A percentile compares a stretch with the other conserved stretches of the same genome.
Evolutionary conservation across 2,329 filamentous ascomycete species (phyloP).

Genomic region (Biscogniauxia mediterranea): DNA sequence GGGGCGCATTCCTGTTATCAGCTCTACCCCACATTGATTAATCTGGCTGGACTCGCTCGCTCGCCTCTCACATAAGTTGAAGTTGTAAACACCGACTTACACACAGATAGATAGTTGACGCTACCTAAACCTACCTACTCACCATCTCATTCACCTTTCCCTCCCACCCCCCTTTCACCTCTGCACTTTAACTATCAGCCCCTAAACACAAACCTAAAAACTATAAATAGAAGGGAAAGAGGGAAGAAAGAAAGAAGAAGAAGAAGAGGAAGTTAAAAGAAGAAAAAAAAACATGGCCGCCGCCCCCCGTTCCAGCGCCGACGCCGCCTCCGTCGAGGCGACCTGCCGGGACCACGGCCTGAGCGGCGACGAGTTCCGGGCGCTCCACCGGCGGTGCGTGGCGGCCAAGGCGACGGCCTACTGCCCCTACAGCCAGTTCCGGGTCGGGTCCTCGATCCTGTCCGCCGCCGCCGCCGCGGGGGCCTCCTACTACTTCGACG

Average conservation of each 20-base stretch:
- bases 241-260: background rate
- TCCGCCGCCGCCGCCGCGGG: slow-evolving; percentile 46
- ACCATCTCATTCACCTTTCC: too few relatives aligned
- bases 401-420: slow-evolving; percentile 78
- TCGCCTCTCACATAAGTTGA: background rate
- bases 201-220: too few relatives aligned
- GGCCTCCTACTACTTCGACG: slow-evolving; percentile 56
- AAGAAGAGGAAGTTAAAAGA: too few relatives aligned
- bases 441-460: slow-evolving; percentile 81
- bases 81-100: background rate
- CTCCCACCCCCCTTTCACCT: too few relatives aligned
- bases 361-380: slow-evolving; percentile 60
- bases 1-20: slow-evolving; percentile 14
- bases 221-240: background rate
- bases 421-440: slow-evolving; percentile 91
- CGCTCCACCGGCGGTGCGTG: slow-evolving; percentile 60
- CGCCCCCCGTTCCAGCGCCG: slow-evolving; percentile 26
- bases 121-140: too few relatives aligned
- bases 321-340: slow-evolving; percentile 26
- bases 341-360: slow-evolving; percentile 48
- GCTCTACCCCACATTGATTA: background rate
- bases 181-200: too few relatives aligned
- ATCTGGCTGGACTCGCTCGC: background rate
- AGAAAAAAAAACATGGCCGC: slow-evolving; percentile 4
- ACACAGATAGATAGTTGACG: too few relatives aligned